These are phyloP conservation scores for Vitis riparia DNA, from an alignment of 164 flowering plant species.

Conservation along the genomic window DNA sequence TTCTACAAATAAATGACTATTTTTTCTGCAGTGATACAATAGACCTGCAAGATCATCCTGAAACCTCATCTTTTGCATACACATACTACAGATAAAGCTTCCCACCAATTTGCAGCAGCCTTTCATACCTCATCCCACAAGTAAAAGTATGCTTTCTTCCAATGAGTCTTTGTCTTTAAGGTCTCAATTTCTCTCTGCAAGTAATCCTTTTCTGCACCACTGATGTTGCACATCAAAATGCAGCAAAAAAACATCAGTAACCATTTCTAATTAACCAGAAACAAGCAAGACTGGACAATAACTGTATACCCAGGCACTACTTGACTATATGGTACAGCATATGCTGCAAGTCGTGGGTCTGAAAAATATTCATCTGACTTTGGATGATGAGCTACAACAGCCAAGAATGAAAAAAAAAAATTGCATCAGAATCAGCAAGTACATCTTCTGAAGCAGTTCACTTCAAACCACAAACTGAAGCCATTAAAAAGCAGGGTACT, in stretches of 20 bases:
- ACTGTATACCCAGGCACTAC: constrained; percentile 60
- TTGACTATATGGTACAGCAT: constrained; percentile 83
- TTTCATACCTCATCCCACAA: constrained; percentile 94
- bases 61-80: too few relatives aligned
- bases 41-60: not conserved
- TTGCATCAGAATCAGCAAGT: not conserved
- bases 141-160: constrained; percentile 96
- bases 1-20: too few relatives aligned
- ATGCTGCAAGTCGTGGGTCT: constrained; percentile 90
- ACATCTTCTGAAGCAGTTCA: not conserved
- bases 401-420: constrained; percentile 2
- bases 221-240: constrained; percentile 46
- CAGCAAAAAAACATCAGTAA: constrained; percentile 21
- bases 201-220: constrained; percentile 57
- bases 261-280: constrained; percentile 4
- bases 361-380: constrained; percentile 90
- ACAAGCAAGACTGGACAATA: constrained; percentile 10
- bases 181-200: constrained; percentile 75
- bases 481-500: not conserved
- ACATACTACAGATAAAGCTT: not conserved
- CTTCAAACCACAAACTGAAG: not conserved
- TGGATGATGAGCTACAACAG: constrained; percentile 76
- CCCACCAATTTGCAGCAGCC: not conserved
- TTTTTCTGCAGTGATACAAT: not conserved
- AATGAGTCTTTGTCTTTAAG: constrained; percentile 74